Evolutionary conservation across 164 flowering plant species (phyloP).

Genomic region (Cinnamomum micranthum): DNA sequence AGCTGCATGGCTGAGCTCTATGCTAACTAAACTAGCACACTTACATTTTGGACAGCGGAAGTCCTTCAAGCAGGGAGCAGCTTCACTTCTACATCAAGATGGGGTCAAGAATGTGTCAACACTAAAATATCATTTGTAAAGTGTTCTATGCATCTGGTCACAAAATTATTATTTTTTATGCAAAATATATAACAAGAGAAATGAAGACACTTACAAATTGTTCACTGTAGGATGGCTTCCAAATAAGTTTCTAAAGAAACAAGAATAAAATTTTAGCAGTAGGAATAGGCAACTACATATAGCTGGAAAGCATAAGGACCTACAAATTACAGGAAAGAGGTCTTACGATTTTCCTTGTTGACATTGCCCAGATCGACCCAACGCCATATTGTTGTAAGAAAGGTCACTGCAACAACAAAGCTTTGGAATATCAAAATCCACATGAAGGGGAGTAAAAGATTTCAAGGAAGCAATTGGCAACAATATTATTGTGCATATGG

Average conservation of each 20-base stretch:
- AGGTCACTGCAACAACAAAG: slow-evolving; percentile 51
- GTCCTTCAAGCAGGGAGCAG: slow-evolving; percentile 45
- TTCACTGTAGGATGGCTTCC: slow-evolving; percentile 39
- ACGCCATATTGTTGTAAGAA: slow-evolving; percentile 70
- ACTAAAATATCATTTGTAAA: not conserved
- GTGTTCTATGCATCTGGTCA: not conserved
- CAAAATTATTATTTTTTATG: not conserved
- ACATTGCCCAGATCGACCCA: slow-evolving; percentile 42
- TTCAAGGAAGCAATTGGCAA: not conserved
- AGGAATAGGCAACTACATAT: not conserved
- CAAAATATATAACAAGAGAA: not conserved
- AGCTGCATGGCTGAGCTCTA: no score
- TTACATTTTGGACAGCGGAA: slow-evolving; percentile 34
- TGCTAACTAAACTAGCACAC: no score
- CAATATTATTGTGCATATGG: no score
- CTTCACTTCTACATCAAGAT: slow-evolving; percentile 18
- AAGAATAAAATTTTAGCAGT: not conserved
- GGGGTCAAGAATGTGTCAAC: not conserved
- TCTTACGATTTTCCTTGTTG: slow-evolving; percentile 19
- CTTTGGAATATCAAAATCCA: no score
- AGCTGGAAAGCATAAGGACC: not conserved
- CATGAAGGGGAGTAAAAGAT: not conserved
- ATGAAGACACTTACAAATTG: slow-evolving; percentile 41
- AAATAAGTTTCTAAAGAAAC: slow-evolving; percentile 45
- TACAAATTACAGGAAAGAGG: not conserved